These are phyloP conservation scores for Anthracocystis walkeri DNA, from an alignment of 1,284 basidiomycete species.

Conservation along the genomic window DNA sequence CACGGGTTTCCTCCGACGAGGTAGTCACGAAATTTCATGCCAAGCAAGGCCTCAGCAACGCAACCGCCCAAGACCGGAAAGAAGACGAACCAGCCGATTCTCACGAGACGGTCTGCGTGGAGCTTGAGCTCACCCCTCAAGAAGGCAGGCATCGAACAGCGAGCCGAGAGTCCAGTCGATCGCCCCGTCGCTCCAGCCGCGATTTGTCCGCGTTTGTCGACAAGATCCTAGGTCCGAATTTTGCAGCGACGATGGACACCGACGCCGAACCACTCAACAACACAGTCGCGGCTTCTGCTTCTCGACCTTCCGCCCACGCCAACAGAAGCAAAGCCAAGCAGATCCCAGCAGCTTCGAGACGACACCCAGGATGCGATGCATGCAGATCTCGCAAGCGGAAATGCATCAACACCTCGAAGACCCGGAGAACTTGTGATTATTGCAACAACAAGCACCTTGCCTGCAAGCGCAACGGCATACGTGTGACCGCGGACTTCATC, in stretches of 20 bases:
- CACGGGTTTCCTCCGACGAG: no score
- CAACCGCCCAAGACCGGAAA: no score
- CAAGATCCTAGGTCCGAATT: background rate
- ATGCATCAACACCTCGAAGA: background rate
- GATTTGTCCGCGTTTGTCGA: background rate
- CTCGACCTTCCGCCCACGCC: background rate
- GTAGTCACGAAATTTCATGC: no score
- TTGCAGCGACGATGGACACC: background rate
- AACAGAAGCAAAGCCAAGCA: background rate
- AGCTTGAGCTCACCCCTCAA: no score
- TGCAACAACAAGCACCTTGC: background rate
- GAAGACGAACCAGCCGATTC: background rate
- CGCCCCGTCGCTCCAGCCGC: background rate
- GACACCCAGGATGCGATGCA: background rate
- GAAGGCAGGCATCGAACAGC: background rate
- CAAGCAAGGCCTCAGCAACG: no score
- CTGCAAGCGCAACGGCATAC: background rate
- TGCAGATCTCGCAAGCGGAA: background rate
- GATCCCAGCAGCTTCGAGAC: background rate
- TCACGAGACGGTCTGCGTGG: background rate
- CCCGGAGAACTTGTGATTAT: background rate
- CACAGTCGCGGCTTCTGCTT: background rate
- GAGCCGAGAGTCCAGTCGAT: background rate
- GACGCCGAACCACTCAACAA: background rate
- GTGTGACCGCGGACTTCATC: background rate